Evolutionary conservation across 371 early-diverging fungal genomes (phyloP).

Genomic region (Enteropsectra breve): DNA sequence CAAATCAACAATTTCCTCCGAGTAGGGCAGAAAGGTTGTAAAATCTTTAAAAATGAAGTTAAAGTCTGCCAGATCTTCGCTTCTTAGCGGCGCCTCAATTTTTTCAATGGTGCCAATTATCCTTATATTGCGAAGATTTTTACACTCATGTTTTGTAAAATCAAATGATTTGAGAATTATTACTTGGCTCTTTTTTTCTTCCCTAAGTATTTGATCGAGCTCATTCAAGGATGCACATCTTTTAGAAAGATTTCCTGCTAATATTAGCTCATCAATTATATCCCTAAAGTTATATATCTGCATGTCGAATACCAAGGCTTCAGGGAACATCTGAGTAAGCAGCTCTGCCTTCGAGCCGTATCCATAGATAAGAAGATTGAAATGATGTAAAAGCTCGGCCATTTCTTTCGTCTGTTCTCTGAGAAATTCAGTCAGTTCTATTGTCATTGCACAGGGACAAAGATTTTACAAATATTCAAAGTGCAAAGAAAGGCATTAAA

Average conservation of each 20-base stretch:
- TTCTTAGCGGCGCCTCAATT: slow-evolving; percentile 21
- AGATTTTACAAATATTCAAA: too few relatives aligned
- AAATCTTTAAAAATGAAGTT: slow-evolving; percentile 56
- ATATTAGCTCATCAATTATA: slow-evolving; percentile 13
- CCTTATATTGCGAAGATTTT: slow-evolving; percentile 18
- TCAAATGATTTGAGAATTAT: slow-evolving; percentile 46
- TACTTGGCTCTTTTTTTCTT: slow-evolving; percentile 15
- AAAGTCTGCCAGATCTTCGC: slow-evolving; percentile 38
- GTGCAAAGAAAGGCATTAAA: too few relatives aligned
- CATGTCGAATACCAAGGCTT: slow-evolving; percentile 36
- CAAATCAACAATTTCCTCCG: slow-evolving; percentile 40
- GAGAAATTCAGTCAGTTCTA: slow-evolving; percentile 39
- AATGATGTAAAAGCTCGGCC: slow-evolving; percentile 30
- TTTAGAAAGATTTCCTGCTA: not conserved
- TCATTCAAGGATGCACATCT: slow-evolving; percentile 22
- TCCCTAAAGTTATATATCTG: slow-evolving; percentile 7
- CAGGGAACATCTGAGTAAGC: slow-evolving; percentile 48
- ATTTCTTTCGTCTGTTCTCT: slow-evolving; percentile 36
- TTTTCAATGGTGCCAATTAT: slow-evolving; percentile 53
- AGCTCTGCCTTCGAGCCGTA: slow-evolving; percentile 52
- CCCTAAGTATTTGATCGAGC: slow-evolving; percentile 20
- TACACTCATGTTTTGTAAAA: slow-evolving; percentile 17
- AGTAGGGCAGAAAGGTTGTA: slow-evolving; percentile 54
- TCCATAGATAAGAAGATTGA: slow-evolving; percentile 57
- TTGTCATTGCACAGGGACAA: slow-evolving; percentile 7